Evolutionary conservation across 805 yeast genomes (phyloP).

Genomic region (Wickerhamiella dianesei): DNA sequence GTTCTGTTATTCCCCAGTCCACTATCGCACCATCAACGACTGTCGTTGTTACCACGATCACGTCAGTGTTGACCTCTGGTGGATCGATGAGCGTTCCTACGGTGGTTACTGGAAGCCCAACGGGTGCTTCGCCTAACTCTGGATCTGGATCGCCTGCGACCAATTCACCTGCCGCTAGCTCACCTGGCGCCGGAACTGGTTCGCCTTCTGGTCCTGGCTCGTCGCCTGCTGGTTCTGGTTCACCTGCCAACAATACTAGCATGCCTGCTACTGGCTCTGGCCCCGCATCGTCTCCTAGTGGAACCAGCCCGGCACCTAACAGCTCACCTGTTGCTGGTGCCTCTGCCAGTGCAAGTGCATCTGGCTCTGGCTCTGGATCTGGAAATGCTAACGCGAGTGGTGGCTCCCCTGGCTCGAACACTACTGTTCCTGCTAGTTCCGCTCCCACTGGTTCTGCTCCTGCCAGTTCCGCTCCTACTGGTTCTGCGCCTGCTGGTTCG

Average conservation of each 20-base stretch:
- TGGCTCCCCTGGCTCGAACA: no score
- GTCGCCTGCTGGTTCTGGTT: background rate
- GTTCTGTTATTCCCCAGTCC: slow-evolving; percentile 14
- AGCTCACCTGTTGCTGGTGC: background rate
- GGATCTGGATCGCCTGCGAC: no score
- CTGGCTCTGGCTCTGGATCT: background rate
- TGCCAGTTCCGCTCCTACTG: no score
- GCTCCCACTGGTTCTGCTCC: no score
- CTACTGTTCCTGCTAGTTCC: no score
- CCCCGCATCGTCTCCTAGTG: no score
- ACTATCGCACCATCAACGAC: slow-evolving; percentile 10
- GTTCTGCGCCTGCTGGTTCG: background rate
- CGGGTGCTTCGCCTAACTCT: background rate
- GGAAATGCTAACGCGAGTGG: background rate
- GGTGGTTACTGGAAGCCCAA: slow-evolving; percentile 1
- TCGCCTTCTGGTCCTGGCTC: no score
- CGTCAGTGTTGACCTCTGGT: slow-evolving; percentile 1
- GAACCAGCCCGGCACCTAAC: background rate
- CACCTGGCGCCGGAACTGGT: background rate
- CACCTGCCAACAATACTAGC: background rate
- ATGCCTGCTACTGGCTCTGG: no score
- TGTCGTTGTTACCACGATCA: slow-evolving; percentile 5
- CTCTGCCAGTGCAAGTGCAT: background rate
- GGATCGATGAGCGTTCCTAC: slow-evolving; percentile 1
- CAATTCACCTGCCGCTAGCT: no score